These are phyloP conservation scores for Lipomyces oligophaga DNA, from an alignment of 805 yeast species.

Conservation along the genomic window DNA sequence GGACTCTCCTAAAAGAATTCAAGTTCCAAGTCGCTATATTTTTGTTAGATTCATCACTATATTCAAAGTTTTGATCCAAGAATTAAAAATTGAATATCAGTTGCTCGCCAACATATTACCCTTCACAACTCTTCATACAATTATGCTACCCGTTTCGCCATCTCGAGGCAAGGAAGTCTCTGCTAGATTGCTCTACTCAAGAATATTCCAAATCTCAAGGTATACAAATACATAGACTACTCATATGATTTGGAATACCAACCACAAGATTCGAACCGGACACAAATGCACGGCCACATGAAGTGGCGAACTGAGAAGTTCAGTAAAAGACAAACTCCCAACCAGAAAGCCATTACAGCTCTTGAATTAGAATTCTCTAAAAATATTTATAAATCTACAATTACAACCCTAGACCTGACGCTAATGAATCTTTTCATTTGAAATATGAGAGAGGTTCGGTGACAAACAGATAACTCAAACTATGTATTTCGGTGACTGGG, in stretches of 20 bases:
- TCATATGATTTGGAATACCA: slow-evolving; percentile 14
- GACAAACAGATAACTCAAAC: too few relatives aligned
- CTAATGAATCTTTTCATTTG: too few relatives aligned
- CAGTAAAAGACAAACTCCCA: slow-evolving; percentile 12
- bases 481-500: too few relatives aligned
- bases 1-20: too few relatives aligned
- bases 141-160: slow-evolving; percentile 27
- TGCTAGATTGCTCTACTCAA: slow-evolving; percentile 30
- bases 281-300: slow-evolving; percentile 12
- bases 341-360: slow-evolving; percentile 27
- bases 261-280: slow-evolving; percentile 31
- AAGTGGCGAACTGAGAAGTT: slow-evolving; percentile 7
- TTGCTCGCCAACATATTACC: slow-evolving; percentile 15
- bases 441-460: too few relatives aligned
- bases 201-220: slow-evolving; percentile 21
- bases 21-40: too few relatives aligned
- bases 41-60: too few relatives aligned
- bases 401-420: too few relatives aligned
- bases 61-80: too few relatives aligned
- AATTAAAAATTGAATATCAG: slow-evolving; percentile 7
- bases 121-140: slow-evolving; percentile 18
- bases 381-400: too few relatives aligned
- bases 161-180: slow-evolving; percentile 28
- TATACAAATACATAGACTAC: slow-evolving; percentile 22
- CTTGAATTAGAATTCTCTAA: too few relatives aligned